A percentile compares a stretch with the other conserved stretches of the same genome.
phyloP scores from a whole-genome alignment of 495 filamentous ascomycete genomes.

The Penicillium ochrochloron region DNA sequence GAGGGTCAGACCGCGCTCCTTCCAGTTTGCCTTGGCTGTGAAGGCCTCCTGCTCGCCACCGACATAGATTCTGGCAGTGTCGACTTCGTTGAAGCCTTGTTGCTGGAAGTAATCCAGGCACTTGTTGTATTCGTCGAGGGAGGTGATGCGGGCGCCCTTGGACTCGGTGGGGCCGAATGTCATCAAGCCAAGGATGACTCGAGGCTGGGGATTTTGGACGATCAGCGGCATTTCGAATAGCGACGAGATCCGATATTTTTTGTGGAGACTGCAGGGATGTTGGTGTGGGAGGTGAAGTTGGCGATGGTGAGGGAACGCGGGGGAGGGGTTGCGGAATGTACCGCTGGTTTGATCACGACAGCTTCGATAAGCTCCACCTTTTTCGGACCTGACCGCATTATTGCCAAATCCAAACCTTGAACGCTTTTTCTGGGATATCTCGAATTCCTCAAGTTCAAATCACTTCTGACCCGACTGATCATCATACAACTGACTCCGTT shows the following conservation, averaged over 20 bases:
- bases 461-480: background rate
- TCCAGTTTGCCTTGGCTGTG: constrained; percentile 76
- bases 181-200: constrained; percentile 66
- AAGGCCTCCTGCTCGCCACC: constrained; percentile 80
- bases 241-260: background rate
- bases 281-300: constrained; percentile 13
- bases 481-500: background rate
- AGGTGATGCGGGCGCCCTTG: constrained; percentile 72
- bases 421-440: background rate
- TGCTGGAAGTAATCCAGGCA: constrained; percentile 71
- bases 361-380: constrained; percentile 15
- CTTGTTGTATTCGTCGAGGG: constrained; percentile 63
- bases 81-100: constrained; percentile 77
- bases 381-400: constrained; percentile 18
- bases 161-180: constrained; percentile 59
- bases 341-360: constrained; percentile 20
- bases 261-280: background rate
- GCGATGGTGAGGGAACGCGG: constrained; percentile 16
- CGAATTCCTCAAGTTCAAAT: background rate
- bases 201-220: constrained; percentile 51
- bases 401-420: background rate
- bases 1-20: constrained; percentile 77
- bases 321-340: constrained; percentile 24
- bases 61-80: constrained; percentile 79
- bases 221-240: constrained; percentile 57